Evolutionary conservation across 768 basidiomycete species (phyloP).

Genomic region (Boletus vinaceobasis): DNA sequence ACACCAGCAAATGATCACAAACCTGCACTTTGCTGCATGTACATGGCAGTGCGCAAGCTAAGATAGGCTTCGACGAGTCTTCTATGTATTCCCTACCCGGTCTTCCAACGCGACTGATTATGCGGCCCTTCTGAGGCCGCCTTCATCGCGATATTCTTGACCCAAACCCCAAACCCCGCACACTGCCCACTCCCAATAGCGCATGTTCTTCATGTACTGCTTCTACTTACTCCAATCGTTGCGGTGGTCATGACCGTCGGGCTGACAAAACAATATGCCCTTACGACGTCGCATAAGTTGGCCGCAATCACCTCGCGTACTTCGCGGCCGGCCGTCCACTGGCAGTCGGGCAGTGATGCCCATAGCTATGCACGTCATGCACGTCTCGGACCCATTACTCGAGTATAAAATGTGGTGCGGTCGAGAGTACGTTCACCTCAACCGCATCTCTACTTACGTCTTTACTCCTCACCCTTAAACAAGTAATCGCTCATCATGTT

Average conservation of each 20-base stretch:
- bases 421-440: background rate
- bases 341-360: conserved; percentile 2
- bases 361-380: background rate
- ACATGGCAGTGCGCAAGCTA: background rate
- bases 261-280: background rate
- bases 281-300: background rate
- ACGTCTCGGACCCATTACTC: background rate
- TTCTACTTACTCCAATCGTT: background rate
- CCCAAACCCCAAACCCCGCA: background rate
- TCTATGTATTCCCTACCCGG: background rate
- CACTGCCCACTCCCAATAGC: too few relatives aligned
- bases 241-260: conserved; percentile 1
- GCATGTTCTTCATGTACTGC: background rate
- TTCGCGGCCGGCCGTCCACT: background rate
- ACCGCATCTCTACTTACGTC: background rate
- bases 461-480: background rate
- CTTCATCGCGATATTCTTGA: background rate
- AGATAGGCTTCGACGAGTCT: background rate
- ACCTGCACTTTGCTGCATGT: background rate
- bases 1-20: background rate
- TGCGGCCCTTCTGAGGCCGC: background rate
- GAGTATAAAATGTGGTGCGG: conserved; percentile 5
- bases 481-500: conserved; percentile 12
- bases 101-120: background rate
- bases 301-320: background rate